phyloP scores from a whole-genome alignment of 129 eudicot species.

The Lactuca saligna region DNA sequence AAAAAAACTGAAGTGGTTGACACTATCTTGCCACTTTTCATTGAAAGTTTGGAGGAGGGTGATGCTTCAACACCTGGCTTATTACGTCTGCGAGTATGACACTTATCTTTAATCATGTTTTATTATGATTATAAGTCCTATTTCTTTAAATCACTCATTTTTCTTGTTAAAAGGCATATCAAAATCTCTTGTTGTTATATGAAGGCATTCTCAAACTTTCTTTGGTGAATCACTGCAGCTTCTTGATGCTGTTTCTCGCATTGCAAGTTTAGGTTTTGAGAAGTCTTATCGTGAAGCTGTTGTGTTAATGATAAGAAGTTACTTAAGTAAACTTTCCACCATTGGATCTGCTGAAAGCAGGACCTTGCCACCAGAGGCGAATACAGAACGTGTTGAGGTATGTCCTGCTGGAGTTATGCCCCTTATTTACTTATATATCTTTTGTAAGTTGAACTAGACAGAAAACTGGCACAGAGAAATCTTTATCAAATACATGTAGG shows the following conservation, averaged over 20 bases:
- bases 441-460: not conserved
- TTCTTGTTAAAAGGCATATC: conserved; percentile 8
- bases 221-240: conserved; percentile 83
- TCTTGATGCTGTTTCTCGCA: conserved; percentile 99
- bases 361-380: conserved; percentile 90
- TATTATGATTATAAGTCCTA: conserved; percentile 16
- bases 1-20: conserved; percentile 89
- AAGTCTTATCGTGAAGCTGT: conserved; percentile 97
- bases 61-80: conserved; percentile 94
- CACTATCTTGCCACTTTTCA: conserved; percentile 76
- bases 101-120: conserved; percentile 21
- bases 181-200: conserved; percentile 17
- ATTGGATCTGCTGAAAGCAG: conserved; percentile 96
- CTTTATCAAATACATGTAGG: too few species aligned
- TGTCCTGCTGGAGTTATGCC: not conserved
- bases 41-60: conserved; percentile 96
- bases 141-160: not conserved
- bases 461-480: too few species aligned
- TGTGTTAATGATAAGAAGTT: conserved; percentile 91
- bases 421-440: too few species aligned
- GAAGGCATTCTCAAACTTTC: conserved; percentile 45
- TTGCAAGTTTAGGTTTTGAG: conserved; percentile 99
- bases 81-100: conserved; percentile 83
- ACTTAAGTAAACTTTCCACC: conserved; percentile 75
- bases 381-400: conserved; percentile 98